phyloP scores from a whole-genome alignment of 2,329 filamentous ascomycete species.

The Penicillium sclerotiorum region DNA sequence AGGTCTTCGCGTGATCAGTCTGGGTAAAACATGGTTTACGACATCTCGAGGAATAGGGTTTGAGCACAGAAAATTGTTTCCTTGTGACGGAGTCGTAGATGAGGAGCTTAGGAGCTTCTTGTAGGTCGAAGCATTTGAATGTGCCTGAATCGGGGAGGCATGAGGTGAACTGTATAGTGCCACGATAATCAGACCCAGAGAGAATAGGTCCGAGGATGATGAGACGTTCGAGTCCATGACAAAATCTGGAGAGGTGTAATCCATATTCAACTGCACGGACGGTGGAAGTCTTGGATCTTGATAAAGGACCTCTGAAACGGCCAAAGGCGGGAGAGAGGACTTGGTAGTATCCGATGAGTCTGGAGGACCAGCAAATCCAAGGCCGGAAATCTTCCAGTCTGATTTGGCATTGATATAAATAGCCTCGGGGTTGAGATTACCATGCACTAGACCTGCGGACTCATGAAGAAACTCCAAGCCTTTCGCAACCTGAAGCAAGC shows the following conservation, averaged over 20 bases:
- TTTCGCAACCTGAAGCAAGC: constrained; percentile 87
- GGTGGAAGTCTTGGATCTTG: constrained; percentile 80
- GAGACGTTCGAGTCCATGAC: constrained; percentile 88
- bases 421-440: constrained; percentile 90
- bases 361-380: constrained; percentile 82
- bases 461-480: constrained; percentile 94
- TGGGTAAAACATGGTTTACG: constrained; percentile 72
- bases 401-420: constrained; percentile 95
- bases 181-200: constrained; percentile 82
- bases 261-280: constrained; percentile 83
- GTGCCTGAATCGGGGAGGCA: constrained; percentile 78
- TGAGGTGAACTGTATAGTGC: constrained; percentile 96
- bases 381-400: constrained; percentile 98
- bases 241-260: constrained; percentile 94
- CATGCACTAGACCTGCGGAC: constrained; percentile 89
- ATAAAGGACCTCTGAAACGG: constrained; percentile 80
- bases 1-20: constrained; percentile 82
- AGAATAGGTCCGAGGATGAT: constrained; percentile 87
- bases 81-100: constrained; percentile 73
- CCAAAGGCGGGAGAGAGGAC: constrained; percentile 77
- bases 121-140: constrained; percentile 79
- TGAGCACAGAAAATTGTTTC: constrained; percentile 83
- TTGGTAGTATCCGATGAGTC: constrained; percentile 73
- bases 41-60: constrained; percentile 80
- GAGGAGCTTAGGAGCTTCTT: constrained; percentile 80